Evolutionary conservation across 495 filamentous ascomycete genomes (phyloP), one percentile per base, ranked within the genome.

Genomic region (Astrocystis sublimbata): DNA sequence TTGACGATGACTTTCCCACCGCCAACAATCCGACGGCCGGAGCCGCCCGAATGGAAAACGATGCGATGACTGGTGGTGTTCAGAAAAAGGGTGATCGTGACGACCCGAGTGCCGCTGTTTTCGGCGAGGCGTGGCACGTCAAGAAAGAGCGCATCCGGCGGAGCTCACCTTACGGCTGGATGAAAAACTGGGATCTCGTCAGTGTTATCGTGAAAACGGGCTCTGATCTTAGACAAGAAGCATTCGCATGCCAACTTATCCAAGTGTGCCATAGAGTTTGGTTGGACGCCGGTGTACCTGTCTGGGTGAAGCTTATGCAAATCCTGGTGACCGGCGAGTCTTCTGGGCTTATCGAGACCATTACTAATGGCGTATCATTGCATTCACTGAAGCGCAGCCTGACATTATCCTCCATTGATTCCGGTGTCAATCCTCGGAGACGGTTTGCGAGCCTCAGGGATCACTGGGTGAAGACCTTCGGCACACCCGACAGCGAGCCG

Each of bases 191-290:
- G 89, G 89, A 92, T 63, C 81, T 92, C 10, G 74, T 92, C 60
- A 89, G 86, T 68, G 89, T 92, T 50, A 92, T 92, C 70, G 86
- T 92, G 59, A 92, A 92, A 70, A 92, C 89, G 31, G 89, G 89
- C 28, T 86, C 87, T 1, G 89, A 92, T 71, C 78, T 92, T 40
- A 78, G 89, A 49, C 89, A 92, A 73, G 89, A 92, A 75, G 87
- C 89, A 1, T 92, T 92, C 68, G 89, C 89, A 8, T 90, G 88
- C 71, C 89, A 92, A 72, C 80, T 92, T 15, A 92, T 92, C 67
- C 78, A 82, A 45, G 85, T 91, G 35, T 91, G 88, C 71, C 78
- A 85, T 67, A 90, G 86, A 76, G 89, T 91, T 68, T 92, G 88
- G 88, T 70, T 86, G 35, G 87, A 89, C 46, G 84, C 88, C n/a